These are phyloP conservation scores for Solanum virginianum DNA, from an alignment of 257 asterid genomes.

Conservation along the genomic window DNA sequence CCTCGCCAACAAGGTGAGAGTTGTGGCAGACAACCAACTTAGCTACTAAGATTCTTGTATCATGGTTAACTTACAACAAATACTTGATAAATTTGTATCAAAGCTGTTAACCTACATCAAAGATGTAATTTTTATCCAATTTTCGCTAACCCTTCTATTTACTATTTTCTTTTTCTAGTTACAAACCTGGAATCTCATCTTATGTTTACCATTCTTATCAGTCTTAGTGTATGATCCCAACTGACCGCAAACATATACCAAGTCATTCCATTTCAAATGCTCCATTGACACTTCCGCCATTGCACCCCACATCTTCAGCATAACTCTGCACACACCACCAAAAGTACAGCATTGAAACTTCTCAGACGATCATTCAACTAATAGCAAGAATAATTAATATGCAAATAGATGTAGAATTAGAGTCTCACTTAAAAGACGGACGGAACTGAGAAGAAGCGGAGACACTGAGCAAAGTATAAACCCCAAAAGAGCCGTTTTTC, in stretches of 20 bases:
- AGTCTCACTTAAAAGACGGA: conserved; percentile 25
- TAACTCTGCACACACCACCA: conserved; percentile 21
- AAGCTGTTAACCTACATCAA: neutral
- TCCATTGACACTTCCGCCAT: conserved; percentile 38
- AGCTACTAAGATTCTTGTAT: neutral
- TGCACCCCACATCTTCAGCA: conserved; percentile 49
- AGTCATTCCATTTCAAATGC: conserved; percentile 51
- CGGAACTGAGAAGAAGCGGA: conserved; percentile 5
- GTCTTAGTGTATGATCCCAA: conserved; percentile 29
- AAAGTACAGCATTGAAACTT: neutral
- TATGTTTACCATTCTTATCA: conserved; percentile 14
- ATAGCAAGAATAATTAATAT: neutral
- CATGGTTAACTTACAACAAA: neutral
- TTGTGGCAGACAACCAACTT: neutral
- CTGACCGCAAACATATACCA: conserved; percentile 51
- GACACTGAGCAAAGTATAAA: conserved; percentile 28
- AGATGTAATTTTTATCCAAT: neutral
- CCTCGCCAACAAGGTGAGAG: neutral
- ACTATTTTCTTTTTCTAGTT: neutral
- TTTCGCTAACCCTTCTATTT: neutral
- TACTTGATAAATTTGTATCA: neutral
- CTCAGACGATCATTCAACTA: neutral
- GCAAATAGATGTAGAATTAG: neutral
- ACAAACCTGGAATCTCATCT: conserved; percentile 25
- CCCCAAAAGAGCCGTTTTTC: conserved; percentile 11